Evolutionary conservation across 495 filamentous ascomycete species (phyloP).

Genomic region (Margaritispora aquatica): DNA sequence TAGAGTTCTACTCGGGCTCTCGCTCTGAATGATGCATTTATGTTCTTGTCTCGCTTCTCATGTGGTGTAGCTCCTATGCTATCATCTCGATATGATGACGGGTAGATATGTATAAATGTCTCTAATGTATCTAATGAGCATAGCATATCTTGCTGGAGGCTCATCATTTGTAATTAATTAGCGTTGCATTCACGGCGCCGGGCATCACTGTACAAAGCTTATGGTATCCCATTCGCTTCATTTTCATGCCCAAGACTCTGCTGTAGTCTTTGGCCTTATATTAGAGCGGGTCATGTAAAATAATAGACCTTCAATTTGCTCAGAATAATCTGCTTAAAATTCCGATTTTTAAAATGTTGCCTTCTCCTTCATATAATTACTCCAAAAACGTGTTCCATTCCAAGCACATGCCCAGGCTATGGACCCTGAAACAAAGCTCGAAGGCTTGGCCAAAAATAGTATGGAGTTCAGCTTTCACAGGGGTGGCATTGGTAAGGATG

Average conservation of each 20-base stretch:
- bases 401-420: too few relatives aligned
- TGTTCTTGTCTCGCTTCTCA: neutral
- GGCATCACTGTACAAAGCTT: neutral
- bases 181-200: neutral
- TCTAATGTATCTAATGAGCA: neutral
- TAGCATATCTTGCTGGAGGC: neutral
- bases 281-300: neutral
- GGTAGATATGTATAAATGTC: neutral
- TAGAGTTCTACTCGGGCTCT: neutral
- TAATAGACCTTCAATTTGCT: neutral
- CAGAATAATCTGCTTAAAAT: too few relatives aligned
- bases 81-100: neutral
- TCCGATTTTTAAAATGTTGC: too few relatives aligned
- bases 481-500: neutral
- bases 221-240: neutral
- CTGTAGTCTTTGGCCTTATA: neutral
- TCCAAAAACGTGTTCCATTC: too few relatives aligned
- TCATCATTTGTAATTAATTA: slow-evolving; percentile 1
- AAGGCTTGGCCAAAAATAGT: neutral
- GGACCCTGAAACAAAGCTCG: neutral
- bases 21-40: neutral
- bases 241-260: neutral
- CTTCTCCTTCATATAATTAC: too few relatives aligned
- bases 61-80: neutral
- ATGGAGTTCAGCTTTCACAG: neutral